phyloP scores from a whole-genome alignment of 2,329 filamentous ascomycete species.

The Aspergillus sp. region DNA sequence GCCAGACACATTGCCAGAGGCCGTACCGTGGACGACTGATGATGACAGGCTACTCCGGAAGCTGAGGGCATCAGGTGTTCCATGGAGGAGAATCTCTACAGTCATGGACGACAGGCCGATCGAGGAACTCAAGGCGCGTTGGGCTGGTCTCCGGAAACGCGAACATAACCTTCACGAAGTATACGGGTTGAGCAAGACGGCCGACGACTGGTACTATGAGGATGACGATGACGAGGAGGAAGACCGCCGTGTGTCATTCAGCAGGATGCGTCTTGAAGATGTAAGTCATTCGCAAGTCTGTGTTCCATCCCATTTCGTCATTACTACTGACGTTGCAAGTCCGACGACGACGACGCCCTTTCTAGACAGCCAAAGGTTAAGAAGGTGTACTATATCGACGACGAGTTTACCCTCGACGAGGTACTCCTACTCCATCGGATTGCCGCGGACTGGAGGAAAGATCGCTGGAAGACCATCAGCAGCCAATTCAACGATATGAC shows the following conservation, averaged over 20 bases:
- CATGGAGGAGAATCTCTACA: constrained; percentile 31
- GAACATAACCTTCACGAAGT: not conserved
- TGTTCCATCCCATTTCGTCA: not conserved
- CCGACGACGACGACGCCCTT: not conserved
- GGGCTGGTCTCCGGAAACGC: constrained; percentile 17
- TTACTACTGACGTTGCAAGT: not conserved
- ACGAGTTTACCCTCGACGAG: constrained; percentile 32
- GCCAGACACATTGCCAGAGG: not conserved
- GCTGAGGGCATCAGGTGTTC: constrained; percentile 24
- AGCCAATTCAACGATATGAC: constrained; percentile 56
- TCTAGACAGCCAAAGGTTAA: constrained; percentile 1
- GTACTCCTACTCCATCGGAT: constrained; percentile 47
- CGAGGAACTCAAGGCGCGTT: constrained; percentile 31
- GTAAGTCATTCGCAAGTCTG: constrained; percentile 15
- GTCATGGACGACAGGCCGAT: constrained; percentile 28
- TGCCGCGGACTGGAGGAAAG: constrained; percentile 47
- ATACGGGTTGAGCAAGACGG: not conserved
- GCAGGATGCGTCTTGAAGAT: constrained; percentile 19
- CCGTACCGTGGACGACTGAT: constrained; percentile 25
- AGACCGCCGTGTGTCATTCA: constrained; percentile 25
- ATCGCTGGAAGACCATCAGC: constrained; percentile 54
- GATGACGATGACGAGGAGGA: not conserved
- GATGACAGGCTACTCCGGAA: constrained; percentile 27
- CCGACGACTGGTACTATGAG: constrained; percentile 5
- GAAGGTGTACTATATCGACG: constrained; percentile 32